A percentile compares a stretch with the other conserved stretches of the same genome.
These are phyloP conservation scores for Clarireedia hainanense DNA, from an alignment of 2,329 filamentous ascomycete species.

Conservation along the genomic window DNA sequence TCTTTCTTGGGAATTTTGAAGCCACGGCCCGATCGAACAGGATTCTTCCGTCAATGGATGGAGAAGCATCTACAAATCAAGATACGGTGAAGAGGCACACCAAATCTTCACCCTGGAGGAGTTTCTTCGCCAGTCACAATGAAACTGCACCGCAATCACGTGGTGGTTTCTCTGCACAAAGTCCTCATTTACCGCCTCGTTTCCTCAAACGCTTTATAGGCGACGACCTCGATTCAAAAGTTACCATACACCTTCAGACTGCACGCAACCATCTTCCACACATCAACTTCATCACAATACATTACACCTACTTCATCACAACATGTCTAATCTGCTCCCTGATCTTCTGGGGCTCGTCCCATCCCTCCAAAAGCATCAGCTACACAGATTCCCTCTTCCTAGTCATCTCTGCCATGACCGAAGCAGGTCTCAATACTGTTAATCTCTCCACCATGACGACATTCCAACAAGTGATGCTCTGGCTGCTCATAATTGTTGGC, in stretches of 20 bases:
- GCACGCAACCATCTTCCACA: constrained; percentile 12
- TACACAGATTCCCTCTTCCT: constrained; percentile 63
- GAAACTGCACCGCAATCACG: too few species aligned
- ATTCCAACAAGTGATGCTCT: constrained; percentile 60
- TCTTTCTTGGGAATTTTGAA: too few species aligned
- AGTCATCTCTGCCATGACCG: constrained; percentile 57
- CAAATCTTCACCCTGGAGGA: neutral
- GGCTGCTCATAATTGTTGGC: constrained; percentile 57
- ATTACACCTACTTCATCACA: constrained; percentile 58
- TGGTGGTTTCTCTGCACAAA: too few species aligned
- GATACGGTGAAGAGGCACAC: too few species aligned
- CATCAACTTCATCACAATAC: constrained; percentile 55
- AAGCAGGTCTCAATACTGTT: constrained; percentile 60
- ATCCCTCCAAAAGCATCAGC: constrained; percentile 38
- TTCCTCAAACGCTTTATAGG: constrained; percentile 1
- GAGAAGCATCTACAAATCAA: too few species aligned
- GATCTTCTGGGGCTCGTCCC: constrained; percentile 53
- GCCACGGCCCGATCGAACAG: too few species aligned
- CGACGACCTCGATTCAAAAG: neutral
- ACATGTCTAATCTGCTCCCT: constrained; percentile 47
- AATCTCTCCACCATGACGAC: constrained; percentile 56
- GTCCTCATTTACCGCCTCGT: too few species aligned
- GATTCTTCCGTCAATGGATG: too few species aligned
- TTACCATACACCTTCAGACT: neutral
- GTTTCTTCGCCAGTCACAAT: neutral